Percentiles rank a stretch among this genome's conserved stretches.
Conservation (phyloP, 1,284 basidiomycete genomes). For the Phellinidium pouzarii region DNA sequence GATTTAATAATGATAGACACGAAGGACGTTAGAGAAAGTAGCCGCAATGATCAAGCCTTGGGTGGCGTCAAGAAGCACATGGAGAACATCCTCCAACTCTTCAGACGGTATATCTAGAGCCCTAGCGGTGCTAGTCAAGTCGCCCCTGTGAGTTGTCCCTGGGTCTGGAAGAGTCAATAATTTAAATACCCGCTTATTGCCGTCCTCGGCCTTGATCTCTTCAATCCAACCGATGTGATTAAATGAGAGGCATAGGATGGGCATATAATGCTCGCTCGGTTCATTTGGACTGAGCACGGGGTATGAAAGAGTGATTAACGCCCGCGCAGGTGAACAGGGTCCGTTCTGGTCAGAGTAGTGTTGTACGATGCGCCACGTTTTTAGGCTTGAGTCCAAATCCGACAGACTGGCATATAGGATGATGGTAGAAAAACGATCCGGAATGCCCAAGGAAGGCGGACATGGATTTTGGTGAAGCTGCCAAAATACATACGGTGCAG, state of each 20-base stretch:
- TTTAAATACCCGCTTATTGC: background rate
- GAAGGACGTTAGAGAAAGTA: constrained; percentile 6
- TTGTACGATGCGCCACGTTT: constrained; percentile 12
- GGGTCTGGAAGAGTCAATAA: constrained; percentile 15
- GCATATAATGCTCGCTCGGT: background rate
- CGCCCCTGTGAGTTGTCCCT: constrained; percentile 3
- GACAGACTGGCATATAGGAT: constrained; percentile 6
- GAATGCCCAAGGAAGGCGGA: constrained; percentile 9
- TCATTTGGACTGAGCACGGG: constrained; percentile 8
- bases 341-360: constrained; percentile 15
- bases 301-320: background rate
- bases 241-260: constrained; percentile 12
- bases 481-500: constrained; percentile 10
- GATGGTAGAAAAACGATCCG: constrained; percentile 4
- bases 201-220: background rate
- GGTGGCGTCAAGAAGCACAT: constrained; percentile 12
- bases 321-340: constrained; percentile 3
- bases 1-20: constrained; percentile 7
- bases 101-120: constrained; percentile 15
- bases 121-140: constrained; percentile 6
- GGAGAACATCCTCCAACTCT: constrained; percentile 6
- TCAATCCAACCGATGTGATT: constrained; percentile 16
- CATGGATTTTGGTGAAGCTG: constrained; percentile 8
- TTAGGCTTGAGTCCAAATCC: background rate
- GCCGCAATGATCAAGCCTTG: constrained; percentile 9